These are phyloP conservation scores for Fulvia fulva DNA, from an alignment of 2,329 filamentous ascomycete genomes.

Conservation along the genomic window DNA sequence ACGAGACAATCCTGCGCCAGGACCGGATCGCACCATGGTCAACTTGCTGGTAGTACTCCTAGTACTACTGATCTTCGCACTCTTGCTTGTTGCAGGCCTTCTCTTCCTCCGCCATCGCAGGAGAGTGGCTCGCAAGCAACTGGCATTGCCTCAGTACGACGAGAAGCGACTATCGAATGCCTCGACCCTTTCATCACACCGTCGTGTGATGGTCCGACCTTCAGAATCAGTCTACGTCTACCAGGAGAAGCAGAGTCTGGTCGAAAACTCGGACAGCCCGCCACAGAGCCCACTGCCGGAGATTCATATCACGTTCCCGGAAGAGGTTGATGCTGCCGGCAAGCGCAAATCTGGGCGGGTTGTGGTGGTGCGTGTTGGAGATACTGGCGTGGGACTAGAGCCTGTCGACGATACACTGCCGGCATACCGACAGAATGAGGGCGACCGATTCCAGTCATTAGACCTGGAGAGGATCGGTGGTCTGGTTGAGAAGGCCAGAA, in stretches of 20 bases:
- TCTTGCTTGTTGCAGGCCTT: constrained; percentile 65
- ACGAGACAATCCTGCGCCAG: constrained; percentile 44
- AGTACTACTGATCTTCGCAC: constrained; percentile 68
- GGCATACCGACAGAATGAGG: constrained; percentile 79
- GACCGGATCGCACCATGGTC: constrained; percentile 60
- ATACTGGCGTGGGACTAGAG: constrained; percentile 83
- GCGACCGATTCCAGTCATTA: constrained; percentile 77
- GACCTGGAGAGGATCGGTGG: constrained; percentile 94
- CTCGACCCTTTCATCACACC: constrained; percentile 45
- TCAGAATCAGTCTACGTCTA: constrained; percentile 70
- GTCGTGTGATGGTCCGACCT: constrained; percentile 54
- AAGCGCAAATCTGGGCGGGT: constrained; percentile 80
- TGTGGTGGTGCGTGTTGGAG: constrained; percentile 85
- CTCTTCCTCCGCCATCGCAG: constrained; percentile 69
- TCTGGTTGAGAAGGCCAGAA: constrained; percentile 73
- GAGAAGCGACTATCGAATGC: constrained; percentile 50
- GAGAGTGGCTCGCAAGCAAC: constrained; percentile 38
- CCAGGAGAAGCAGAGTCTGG: constrained; percentile 73
- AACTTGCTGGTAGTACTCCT: constrained; percentile 77
- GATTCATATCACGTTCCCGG: constrained; percentile 97
- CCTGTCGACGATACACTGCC: constrained; percentile 71
- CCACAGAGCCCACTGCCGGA: constrained; percentile 80
- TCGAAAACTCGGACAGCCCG: constrained; percentile 69
- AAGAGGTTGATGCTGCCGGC: constrained; percentile 82
- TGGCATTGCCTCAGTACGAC: constrained; percentile 67